Evolutionary conservation across 2,329 filamentous ascomycete species (phyloP).

Genomic region (Amauroascus verrucosus): DNA sequence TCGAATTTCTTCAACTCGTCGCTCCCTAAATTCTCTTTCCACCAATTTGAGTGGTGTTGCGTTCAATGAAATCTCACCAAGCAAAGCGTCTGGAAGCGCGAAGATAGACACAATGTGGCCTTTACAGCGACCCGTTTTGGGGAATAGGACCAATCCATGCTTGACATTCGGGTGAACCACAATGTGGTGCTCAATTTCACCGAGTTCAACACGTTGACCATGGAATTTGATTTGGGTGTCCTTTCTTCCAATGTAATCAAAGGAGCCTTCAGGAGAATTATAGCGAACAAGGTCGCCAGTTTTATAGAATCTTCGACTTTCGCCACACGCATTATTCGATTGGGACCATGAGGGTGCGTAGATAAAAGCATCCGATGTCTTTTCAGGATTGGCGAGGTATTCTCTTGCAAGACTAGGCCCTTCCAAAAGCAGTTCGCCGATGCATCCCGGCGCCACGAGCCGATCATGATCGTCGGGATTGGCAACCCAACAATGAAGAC

Average conservation of each 20-base stretch:
- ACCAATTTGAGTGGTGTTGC: conserved; percentile 22
- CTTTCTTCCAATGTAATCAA: conserved; percentile 47
- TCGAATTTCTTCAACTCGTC: conserved; percentile 22
- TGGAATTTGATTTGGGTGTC: conserved; percentile 59
- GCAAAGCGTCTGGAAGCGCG: conserved; percentile 20
- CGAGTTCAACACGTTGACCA: conserved; percentile 55
- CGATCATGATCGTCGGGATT: conserved; percentile 31
- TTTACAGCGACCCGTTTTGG: conserved; percentile 28
- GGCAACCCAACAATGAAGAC: conserved; percentile 32
- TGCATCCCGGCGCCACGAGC: conserved; percentile 34
- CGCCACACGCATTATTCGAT: conserved; percentile 20
- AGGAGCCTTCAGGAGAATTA: conserved; percentile 28
- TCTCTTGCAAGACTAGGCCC: conserved; percentile 51
- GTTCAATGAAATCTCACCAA: not conserved
- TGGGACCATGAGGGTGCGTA: conserved; percentile 45
- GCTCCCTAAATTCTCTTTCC: conserved; percentile 17
- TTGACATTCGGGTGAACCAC: conserved; percentile 24
- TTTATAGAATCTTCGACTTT: conserved; percentile 30
- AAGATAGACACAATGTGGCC: conserved; percentile 27
- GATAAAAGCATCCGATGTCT: conserved; percentile 51
- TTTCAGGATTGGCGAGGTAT: conserved; percentile 49
- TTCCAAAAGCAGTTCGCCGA: conserved; percentile 32
- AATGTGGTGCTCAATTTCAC: conserved; percentile 39
- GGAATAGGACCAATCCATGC: conserved; percentile 30
- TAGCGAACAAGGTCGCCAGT: conserved; percentile 34